Conservation (phyloP, 352 stramenopile genomes). For the Globisporangium rhizosaccharum region DNA sequence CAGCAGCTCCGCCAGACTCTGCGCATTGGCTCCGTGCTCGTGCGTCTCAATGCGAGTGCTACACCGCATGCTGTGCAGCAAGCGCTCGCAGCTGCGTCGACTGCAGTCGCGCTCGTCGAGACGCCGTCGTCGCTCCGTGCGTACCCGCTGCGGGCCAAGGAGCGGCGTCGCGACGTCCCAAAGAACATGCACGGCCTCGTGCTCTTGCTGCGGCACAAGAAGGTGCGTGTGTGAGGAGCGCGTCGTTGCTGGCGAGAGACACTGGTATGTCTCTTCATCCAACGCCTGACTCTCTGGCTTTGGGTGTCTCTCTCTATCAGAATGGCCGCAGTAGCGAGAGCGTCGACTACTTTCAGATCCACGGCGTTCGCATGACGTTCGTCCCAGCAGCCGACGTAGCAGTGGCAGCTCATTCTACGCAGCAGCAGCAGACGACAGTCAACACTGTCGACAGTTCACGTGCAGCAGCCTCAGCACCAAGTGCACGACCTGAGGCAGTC, state of each 20-base stretch:
- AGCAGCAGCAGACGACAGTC: not conserved
- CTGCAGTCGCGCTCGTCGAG: conserved; percentile 48
- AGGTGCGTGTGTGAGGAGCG: conserved; percentile 27
- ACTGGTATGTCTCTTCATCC: conserved; percentile 1
- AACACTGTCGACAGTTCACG: too few relatives aligned
- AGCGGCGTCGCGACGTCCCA: conserved; percentile 55
- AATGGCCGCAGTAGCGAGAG: conserved; percentile 60
- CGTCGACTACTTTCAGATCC: conserved; percentile 56
- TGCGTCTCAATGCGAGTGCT: conserved; percentile 37
- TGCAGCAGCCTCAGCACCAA: too few relatives aligned
- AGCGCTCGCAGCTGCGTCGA: conserved; percentile 36
- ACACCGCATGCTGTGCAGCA: conserved; percentile 14
- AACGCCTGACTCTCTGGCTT: too few relatives aligned
- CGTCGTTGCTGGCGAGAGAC: not conserved
- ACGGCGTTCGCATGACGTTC: conserved; percentile 23
- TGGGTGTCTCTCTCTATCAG: conserved; percentile 17
- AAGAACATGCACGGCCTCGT: conserved; percentile 54
- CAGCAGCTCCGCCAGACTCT: conserved; percentile 23
- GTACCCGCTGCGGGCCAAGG: conserved; percentile 56
- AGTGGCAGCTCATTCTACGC: not conserved
- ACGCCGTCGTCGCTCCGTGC: conserved; percentile 41
- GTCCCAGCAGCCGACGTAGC: conserved; percentile 6
- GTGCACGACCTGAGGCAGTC: not conserved
- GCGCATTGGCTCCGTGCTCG: conserved; percentile 38
- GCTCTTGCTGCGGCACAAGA: conserved; percentile 54